Base-by-base conservation (phyloP, 2,329 filamentous ascomycete genomes). In the Endocalyx cinctus region DNA sequence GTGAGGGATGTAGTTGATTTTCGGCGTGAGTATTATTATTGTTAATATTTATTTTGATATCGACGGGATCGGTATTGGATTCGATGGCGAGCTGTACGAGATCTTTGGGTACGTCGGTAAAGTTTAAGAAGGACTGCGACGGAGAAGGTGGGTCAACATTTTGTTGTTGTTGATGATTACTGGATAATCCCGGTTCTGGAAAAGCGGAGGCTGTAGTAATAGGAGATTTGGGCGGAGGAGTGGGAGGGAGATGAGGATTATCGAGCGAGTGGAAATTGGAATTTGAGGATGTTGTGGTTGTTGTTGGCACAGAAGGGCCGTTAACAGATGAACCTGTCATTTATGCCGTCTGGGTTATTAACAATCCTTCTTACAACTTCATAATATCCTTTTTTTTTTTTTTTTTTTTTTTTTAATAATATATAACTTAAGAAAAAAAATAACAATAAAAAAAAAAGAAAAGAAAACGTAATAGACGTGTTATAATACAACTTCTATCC, bases 61-160 rank as follows among this genome's bases (percentile, higher is more conserved):
- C 48, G 39, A 54, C 46, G 39, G 52, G 52, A 22, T n/a, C n/a
- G n/a, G n/a, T n/a, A n/a, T n/a, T n/a, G n/a, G n/a, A n/a, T n/a
- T n/a, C n/a, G n/a, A n/a, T n/a, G n/a, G 49, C 50, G 37, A 67
- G 60, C 41, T 58, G 59, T 39, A 55, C 52, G 44, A 65, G 51
- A 45, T 67, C 59, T 50, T 48, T 54, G 35, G 63, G 57, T 30
- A 66, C 49, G 46, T 69, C 62, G 42, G 63, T 54, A 51, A 67
- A 64, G 42, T 55, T 62, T 41, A 67, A 42, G 49, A 56, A 40
- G 42, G 55, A 61, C 42, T 67, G 42, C 34, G 48, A 35, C 31
- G 48, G 42, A 28, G 48, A 41, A 37, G 37, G 41, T 38, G 37
- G 44, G 39, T 47, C 45, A 45, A 42, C 41, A 48, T 57, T 34